Evolutionary conservation across 306 rosid genomes (phyloP), one percentile per base, ranked within the genome.

Genomic region (Geum urbanum): DNA sequence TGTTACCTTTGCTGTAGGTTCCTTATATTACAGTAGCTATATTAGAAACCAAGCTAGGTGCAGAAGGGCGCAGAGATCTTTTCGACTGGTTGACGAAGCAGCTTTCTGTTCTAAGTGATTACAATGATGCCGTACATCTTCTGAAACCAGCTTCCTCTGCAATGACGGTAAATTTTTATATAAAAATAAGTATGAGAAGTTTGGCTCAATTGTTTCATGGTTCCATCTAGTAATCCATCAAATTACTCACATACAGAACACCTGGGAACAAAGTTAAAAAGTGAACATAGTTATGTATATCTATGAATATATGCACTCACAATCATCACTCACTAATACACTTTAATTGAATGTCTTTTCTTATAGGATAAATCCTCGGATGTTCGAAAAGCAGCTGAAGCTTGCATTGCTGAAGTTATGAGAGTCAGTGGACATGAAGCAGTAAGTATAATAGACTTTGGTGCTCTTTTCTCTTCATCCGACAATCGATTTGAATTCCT

Each of bases 41-140:
- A 86, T 73, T 80, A 67, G 99, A 95, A 69, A 71, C 85, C 45
- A 95, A 95, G 82, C 89, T 89, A 79, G 97, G 99, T 63, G 95
- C 95, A 49, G 99, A 95, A 85, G 99, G 99, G 76, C 95, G 96
- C 48, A 95, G 89, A 73, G 99, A 95, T 81, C 95, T 95, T 72
- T 89, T 95, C 73, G 99, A 95, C 73, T 95, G 99, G 99, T 64
- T 91, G 80, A 84, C 96, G 14, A 89, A 66, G 87, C 96, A 95
- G 67, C 95, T 95, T 47, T 83, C 96, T 66, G 95, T 85, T 80
- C 63, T 81, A 71, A 89, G 77, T 73, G 91, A 80, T 76, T 86
- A 84, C 76, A 66, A 92, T 76, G 99, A 95, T 79, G 96, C 97
- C 73, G 88, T 86, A 16, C 95, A 91, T 56, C 88, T 95, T 18